Percentiles rank a stretch among this genome's conserved stretches.
Conservation (phyloP, 306 rosid species). For the Prosopis cineraria region DNA sequence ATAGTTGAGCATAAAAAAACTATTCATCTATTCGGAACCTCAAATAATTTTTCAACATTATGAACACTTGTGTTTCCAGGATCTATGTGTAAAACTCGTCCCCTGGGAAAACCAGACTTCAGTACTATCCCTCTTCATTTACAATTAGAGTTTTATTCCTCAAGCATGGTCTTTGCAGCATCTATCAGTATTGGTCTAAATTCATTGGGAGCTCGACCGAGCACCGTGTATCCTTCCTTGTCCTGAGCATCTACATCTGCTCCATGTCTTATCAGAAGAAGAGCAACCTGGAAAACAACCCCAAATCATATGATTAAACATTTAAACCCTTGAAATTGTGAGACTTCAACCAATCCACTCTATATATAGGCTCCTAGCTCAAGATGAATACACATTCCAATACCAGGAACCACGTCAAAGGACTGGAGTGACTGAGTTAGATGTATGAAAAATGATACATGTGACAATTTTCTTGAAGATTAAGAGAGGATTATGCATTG, state of each 20-base stretch:
- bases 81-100: neutral
- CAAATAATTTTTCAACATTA: neutral
- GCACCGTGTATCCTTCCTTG: constrained; percentile 94
- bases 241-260: constrained; percentile 89
- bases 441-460: neutral
- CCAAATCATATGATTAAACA: neutral
- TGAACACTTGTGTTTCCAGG: constrained; percentile 16
- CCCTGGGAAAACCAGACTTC: constrained; percentile 11
- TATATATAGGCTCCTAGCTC: neutral
- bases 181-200: constrained; percentile 65
- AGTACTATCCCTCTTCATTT: constrained; percentile 13
- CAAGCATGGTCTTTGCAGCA: constrained; percentile 90
- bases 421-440: neutral
- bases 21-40: neutral
- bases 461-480: neutral
- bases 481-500: neutral
- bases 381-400: neutral
- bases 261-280: constrained; percentile 90
- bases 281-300: constrained; percentile 64
- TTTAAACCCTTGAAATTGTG: constrained; percentile 1
- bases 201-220: constrained; percentile 76
- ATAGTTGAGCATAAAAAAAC: neutral
- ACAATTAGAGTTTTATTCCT: constrained; percentile 42
- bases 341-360: constrained; percentile 7
- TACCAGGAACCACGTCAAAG: neutral